These are phyloP conservation scores for Metarhizium anisopliae DNA, from an alignment of 2,329 filamentous ascomycete genomes.

Conservation along the genomic window DNA sequence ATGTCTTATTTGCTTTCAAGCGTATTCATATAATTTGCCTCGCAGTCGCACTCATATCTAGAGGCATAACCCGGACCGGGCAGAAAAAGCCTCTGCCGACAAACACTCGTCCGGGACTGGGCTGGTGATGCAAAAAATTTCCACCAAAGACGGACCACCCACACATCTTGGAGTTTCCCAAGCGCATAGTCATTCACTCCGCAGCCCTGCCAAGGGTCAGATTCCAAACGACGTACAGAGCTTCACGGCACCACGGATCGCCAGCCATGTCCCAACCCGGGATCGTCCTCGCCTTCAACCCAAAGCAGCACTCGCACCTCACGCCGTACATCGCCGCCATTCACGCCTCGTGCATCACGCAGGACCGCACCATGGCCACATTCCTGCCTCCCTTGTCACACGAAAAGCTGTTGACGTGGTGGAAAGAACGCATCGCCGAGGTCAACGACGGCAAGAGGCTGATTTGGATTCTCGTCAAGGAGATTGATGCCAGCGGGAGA, in stretches of 20 bases:
- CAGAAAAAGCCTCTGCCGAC: too few species aligned
- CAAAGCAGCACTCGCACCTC: slow-evolving; percentile 38
- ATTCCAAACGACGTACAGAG: neutral
- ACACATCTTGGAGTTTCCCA: too few species aligned
- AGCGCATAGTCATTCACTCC: too few species aligned
- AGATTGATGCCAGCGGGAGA: slow-evolving; percentile 21
- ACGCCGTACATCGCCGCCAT: slow-evolving; percentile 48
- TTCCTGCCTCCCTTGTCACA: slow-evolving; percentile 52
- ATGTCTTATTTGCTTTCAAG: too few species aligned
- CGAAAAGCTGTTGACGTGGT: slow-evolving; percentile 47
- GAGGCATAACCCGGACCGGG: too few species aligned
- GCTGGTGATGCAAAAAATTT: too few species aligned
- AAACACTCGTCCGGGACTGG: too few species aligned
- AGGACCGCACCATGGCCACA: slow-evolving; percentile 45
- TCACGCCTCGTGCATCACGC: slow-evolving; percentile 49
- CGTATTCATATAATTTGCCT: too few species aligned
- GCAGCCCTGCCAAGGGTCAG: neutral
- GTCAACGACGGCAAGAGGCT: slow-evolving; percentile 33
- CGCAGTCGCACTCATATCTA: too few species aligned
- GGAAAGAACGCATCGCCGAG: slow-evolving; percentile 43
- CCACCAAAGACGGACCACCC: too few species aligned
- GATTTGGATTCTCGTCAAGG: slow-evolving; percentile 43
- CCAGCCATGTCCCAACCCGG: slow-evolving; percentile 21
- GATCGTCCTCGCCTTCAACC: slow-evolving; percentile 33
- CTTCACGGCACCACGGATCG: too few species aligned